These are phyloP conservation scores for Penicillium alfredii DNA, from an alignment of 495 filamentous ascomycete genomes.

Conservation along the genomic window DNA sequence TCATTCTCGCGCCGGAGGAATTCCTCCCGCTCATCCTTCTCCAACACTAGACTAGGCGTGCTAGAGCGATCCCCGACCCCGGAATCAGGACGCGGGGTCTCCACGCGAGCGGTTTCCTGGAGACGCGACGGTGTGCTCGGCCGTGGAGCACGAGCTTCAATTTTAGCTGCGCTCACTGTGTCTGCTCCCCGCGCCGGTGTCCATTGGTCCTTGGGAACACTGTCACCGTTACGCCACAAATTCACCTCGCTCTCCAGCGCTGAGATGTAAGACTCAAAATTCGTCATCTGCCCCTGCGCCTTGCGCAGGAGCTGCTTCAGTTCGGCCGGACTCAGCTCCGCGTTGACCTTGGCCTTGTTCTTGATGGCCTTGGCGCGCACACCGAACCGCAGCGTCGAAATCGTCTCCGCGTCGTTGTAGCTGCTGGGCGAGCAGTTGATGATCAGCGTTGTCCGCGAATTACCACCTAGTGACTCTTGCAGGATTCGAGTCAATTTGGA, in stretches of 20 bases:
- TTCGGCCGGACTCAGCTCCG: slow-evolving; percentile 90
- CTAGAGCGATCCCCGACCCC: slow-evolving; percentile 80
- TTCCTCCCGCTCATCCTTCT: slow-evolving; percentile 96
- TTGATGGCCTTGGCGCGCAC: slow-evolving; percentile 97
- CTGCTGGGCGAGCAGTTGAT: slow-evolving; percentile 98
- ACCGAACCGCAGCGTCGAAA: slow-evolving; percentile 91
- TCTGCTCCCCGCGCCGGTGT: slow-evolving; percentile 57
- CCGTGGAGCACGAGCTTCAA: slow-evolving; percentile 53
- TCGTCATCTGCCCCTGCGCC: slow-evolving; percentile 82
- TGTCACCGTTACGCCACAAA: slow-evolving; percentile 80
- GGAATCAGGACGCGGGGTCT: slow-evolving; percentile 72
- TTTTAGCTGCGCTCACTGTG: slow-evolving; percentile 48
- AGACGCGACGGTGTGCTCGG: slow-evolving; percentile 82
- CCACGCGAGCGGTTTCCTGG: slow-evolving; percentile 45
- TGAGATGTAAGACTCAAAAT: slow-evolving; percentile 77
- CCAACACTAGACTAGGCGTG: slow-evolving; percentile 79
- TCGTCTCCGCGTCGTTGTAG: slow-evolving; percentile 94
- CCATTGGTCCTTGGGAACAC: slow-evolving; percentile 82
- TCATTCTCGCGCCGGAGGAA: slow-evolving; percentile 95
- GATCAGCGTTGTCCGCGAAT: slow-evolving; percentile 93
- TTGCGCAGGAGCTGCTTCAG: slow-evolving; percentile 88
- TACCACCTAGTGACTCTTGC: slow-evolving; percentile 94
- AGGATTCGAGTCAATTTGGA: slow-evolving; percentile 96
- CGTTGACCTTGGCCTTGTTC: slow-evolving; percentile 99
- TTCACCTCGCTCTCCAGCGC: slow-evolving; percentile 81